Conservation (phyloP, 805 yeast genomes). For the Zygoascus ofunaensis region DNA sequence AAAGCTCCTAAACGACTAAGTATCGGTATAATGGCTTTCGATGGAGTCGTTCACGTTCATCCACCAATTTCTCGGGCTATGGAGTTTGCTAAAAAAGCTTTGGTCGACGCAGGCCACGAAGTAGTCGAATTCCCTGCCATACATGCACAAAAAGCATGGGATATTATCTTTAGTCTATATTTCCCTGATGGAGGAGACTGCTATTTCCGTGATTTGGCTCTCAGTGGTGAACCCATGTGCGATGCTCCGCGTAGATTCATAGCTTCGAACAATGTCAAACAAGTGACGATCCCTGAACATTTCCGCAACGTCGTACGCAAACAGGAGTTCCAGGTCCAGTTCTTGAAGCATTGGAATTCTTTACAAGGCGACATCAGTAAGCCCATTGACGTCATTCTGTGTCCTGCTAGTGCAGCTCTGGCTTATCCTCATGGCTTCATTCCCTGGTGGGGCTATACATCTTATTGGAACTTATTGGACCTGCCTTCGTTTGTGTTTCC, state of each 20-base stretch:
- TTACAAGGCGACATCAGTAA: neutral
- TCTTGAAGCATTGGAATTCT: constrained; percentile 4
- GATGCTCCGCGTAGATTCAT: constrained; percentile 28
- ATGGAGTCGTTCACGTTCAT: constrained; percentile 39
- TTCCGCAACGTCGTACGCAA: neutral
- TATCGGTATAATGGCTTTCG: constrained; percentile 18
- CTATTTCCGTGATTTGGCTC: neutral
- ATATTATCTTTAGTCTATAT: neutral
- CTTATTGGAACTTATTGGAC: constrained; percentile 12
- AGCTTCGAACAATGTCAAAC: constrained; percentile 34
- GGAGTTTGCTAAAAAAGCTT: constrained; percentile 23
- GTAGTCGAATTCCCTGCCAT: constrained; percentile 21
- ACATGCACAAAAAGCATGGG: neutral
- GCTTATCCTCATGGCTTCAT: constrained; percentile 58
- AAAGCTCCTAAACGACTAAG: neutral
- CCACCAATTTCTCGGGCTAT: constrained; percentile 44
- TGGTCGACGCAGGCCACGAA: constrained; percentile 14
- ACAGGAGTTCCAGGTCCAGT: neutral
- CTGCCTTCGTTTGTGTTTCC: constrained; percentile 10
- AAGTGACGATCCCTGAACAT: constrained; percentile 10
- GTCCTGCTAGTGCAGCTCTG: constrained; percentile 43
- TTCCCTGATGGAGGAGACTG: neutral
- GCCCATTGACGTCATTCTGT: too few relatives aligned
- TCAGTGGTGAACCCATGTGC: constrained; percentile 4
- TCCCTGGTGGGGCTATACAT: constrained; percentile 24